A percentile compares a stretch with the other conserved stretches of the same genome.
Evolutionary conservation across 2,329 filamentous ascomycete genomes (phyloP).

Genomic region (Ascochyta lentis): DNA sequence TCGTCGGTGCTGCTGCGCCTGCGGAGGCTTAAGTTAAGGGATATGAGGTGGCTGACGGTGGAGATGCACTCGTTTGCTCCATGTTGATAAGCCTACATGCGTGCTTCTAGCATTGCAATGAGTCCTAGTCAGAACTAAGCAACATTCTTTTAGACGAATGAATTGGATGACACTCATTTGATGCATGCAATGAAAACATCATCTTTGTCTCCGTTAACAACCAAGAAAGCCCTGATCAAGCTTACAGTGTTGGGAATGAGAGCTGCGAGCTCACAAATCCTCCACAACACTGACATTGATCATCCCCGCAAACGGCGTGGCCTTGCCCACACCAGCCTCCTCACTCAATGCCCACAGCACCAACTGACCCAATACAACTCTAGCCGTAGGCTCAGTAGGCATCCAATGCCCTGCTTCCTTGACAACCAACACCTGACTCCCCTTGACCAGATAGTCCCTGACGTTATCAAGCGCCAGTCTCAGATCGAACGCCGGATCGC

Average conservation of each 20-base stretch:
- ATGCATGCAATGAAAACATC: too few species aligned
- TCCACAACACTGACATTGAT: conserved; percentile 28
- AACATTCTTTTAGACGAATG: background rate
- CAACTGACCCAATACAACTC: conserved; percentile 51
- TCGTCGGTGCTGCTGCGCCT: conserved; percentile 26
- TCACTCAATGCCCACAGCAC: conserved; percentile 42
- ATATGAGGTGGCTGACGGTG: background rate
- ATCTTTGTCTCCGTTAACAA: too few species aligned
- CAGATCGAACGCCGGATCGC: conserved; percentile 59
- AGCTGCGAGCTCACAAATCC: conserved; percentile 4
- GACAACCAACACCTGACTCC: conserved; percentile 59
- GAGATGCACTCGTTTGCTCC: background rate
- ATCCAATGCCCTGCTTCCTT: conserved; percentile 60
- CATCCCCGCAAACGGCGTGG: conserved; percentile 29
- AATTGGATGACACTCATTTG: background rate
- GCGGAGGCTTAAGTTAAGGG: conserved; percentile 1
- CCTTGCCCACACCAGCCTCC: conserved; percentile 19
- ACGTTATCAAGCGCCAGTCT: conserved; percentile 60
- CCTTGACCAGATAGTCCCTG: conserved; percentile 57
- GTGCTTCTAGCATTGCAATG: background rate
- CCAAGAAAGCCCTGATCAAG: background rate
- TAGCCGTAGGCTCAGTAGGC: conserved; percentile 56
- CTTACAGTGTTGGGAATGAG: background rate
- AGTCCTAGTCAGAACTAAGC: background rate
- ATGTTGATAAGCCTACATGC: background rate